Evolutionary conservation across 2,329 filamentous ascomycete species (phyloP).

Genomic region (Nannizziopsis arthrosporioides): DNA sequence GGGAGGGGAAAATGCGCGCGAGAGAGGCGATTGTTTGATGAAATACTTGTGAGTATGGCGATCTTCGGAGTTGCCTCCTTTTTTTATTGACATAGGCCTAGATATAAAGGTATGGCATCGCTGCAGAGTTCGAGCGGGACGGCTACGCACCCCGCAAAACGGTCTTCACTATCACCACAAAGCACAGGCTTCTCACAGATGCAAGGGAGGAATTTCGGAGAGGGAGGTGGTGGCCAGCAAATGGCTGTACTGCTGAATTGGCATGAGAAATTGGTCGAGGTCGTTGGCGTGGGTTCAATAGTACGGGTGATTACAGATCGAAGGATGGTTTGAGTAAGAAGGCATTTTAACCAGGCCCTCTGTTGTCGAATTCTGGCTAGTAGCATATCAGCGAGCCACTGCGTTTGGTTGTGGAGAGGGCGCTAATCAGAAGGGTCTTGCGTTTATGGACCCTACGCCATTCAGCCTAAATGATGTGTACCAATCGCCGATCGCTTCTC

Average conservation of each 20-base stretch:
- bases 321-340: slow-evolving; percentile 76
- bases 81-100: slow-evolving; percentile 26
- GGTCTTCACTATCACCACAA: slow-evolving; percentile 53
- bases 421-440: no score
- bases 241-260: slow-evolving; percentile 97
- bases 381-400: no score
- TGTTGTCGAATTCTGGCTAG: no score
- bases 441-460: background rate
- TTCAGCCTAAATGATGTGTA: background rate
- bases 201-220: slow-evolving; percentile 44
- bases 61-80: background rate
- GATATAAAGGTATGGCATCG: slow-evolving; percentile 78
- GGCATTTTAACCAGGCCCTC: no score
- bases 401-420: no score
- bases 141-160: slow-evolving; percentile 39
- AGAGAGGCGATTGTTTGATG: slow-evolving; percentile 85
- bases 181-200: slow-evolving; percentile 83
- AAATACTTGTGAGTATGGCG: slow-evolving; percentile 69
- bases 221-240: slow-evolving; percentile 63
- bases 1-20: slow-evolving; percentile 51
- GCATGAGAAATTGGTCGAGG: slow-evolving; percentile 97
- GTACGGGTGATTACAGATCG: slow-evolving; percentile 93
- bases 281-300: slow-evolving; percentile 84
- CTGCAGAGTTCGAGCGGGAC: slow-evolving; percentile 25
- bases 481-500: background rate